Conservation (phyloP, 345 rosid genomes). For the Mallotus nudiflorus region DNA sequence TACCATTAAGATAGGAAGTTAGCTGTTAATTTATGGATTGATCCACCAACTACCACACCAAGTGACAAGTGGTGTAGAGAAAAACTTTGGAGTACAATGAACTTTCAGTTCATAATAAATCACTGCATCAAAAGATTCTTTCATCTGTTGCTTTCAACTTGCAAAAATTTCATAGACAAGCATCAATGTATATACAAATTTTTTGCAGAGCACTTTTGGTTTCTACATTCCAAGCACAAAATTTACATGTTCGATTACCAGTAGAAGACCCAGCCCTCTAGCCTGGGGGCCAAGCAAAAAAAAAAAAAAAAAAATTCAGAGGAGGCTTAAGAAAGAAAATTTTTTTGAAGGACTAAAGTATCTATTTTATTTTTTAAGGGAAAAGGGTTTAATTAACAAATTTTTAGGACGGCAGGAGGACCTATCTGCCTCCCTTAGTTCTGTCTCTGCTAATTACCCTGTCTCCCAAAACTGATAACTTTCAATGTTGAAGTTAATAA, state of each 20-base stretch:
- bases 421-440: no score
- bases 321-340: no score
- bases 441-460: no score
- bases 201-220: background rate
- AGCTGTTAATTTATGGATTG: background rate
- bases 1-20: background rate
- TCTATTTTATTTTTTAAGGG: no score
- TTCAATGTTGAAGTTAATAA: background rate
- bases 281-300: no score
- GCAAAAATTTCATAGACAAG: background rate
- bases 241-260: no score
- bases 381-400: no score
- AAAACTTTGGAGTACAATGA: background rate
- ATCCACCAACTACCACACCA: background rate
- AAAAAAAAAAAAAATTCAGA: no score
- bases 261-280: no score
- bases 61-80: background rate
- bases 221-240: background rate
- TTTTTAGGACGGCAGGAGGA: no score
- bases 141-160: background rate
- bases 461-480: background rate
- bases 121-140: background rate
- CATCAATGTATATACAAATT: background rate
- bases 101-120: background rate
- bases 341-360: no score